Conservation (phyloP, 1,284 basidiomycete species). For the Somion occarium region DNA sequence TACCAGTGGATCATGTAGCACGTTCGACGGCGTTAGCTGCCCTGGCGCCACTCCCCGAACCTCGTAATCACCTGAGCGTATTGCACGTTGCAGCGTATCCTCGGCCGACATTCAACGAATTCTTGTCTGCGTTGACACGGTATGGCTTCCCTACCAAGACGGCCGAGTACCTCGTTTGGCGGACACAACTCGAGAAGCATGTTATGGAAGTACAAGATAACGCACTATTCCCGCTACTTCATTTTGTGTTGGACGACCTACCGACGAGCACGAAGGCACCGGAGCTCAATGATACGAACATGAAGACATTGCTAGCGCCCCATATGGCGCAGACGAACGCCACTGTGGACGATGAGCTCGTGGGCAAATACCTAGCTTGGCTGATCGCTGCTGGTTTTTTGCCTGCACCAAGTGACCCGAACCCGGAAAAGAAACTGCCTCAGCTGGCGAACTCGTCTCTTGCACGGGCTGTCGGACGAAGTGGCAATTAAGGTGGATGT, state of each 20-base stretch:
- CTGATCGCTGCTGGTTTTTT: constrained; percentile 86
- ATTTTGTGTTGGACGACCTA: constrained; percentile 96
- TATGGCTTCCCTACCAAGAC: constrained; percentile 82
- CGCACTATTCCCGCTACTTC: constrained; percentile 93
- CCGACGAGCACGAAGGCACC: constrained; percentile 96
- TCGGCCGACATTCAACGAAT: constrained; percentile 84
- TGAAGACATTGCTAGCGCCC: constrained; percentile 57
- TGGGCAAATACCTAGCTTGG: constrained; percentile 95
- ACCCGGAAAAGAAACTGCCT: constrained; percentile 44
- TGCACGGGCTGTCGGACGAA: constrained; percentile 43
- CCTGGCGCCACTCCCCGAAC: constrained; percentile 42
- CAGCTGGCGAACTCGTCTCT: constrained; percentile 24
- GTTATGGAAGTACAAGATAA: constrained; percentile 94
- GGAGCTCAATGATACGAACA: constrained; percentile 87
- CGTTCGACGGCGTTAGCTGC: constrained; percentile 75
- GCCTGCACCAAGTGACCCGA: constrained; percentile 46
- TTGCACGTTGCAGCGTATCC: constrained; percentile 89
- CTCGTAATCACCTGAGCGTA: constrained; percentile 55
- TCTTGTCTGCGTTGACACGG: constrained; percentile 70
- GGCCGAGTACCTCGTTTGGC: constrained; percentile 92
- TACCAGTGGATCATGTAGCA: constrained; percentile 96
- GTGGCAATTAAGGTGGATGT: constrained; percentile 27
- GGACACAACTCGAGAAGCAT: constrained; percentile 89
- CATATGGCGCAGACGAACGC: constrained; percentile 39
- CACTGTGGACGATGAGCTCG: constrained; percentile 74